These are phyloP conservation scores for Picochlorum costavermella DNA, from an alignment of 139 green algal species.

Conservation along the genomic window DNA sequence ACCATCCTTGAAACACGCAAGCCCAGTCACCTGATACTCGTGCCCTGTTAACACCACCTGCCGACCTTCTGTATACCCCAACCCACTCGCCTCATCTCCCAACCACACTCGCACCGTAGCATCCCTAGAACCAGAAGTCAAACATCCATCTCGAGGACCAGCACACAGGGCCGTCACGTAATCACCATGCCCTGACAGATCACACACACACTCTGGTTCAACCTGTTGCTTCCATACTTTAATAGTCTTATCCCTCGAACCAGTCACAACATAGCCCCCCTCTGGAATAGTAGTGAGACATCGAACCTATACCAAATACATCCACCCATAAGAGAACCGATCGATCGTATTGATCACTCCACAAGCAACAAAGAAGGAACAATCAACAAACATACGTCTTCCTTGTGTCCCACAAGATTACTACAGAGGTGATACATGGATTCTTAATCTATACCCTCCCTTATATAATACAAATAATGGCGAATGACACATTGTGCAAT, in stretches of 20 bases:
- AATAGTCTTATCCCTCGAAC: constrained; percentile 63
- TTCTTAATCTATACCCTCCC: too few relatives aligned
- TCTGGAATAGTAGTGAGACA: constrained; percentile 6
- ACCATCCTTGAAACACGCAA: constrained; percentile 43
- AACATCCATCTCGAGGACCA: constrained; percentile 21
- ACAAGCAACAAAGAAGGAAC: not conserved
- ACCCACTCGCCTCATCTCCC: constrained; percentile 59
- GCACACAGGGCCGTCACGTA: constrained; percentile 70
- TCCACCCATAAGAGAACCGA: not conserved
- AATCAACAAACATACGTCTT: too few relatives aligned
- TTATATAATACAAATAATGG: too few relatives aligned
- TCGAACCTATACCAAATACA: constrained; percentile 20
- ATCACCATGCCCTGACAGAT: constrained; percentile 62
- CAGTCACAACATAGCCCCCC: constrained; percentile 56
- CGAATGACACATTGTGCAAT: too few relatives aligned
- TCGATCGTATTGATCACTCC: not conserved
- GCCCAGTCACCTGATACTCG: constrained; percentile 63
- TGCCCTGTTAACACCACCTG: constrained; percentile 60
- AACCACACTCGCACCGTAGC: constrained; percentile 48
- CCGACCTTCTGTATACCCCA: not conserved
- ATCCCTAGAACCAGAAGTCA: constrained; percentile 76
- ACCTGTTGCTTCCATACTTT: constrained; percentile 33
- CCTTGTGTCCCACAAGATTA: too few relatives aligned
- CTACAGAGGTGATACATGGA: too few relatives aligned
- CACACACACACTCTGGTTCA: not conserved